Percentiles rank a stretch among this genome's conserved stretches.
Evolutionary conservation across 331 rosid species (phyloP).

Genomic region (Malus hybrid): DNA sequence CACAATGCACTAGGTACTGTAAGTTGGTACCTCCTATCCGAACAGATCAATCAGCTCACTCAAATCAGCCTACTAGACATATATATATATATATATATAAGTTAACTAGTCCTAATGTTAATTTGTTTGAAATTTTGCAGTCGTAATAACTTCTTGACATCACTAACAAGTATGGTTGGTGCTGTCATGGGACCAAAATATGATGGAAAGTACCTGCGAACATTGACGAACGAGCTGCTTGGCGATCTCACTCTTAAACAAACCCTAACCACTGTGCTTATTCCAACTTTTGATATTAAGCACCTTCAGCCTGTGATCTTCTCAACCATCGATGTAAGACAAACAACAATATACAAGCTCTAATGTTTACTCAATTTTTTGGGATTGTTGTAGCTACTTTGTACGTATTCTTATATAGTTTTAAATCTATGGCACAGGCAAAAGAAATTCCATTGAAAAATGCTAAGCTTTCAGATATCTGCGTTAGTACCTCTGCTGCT

Average conservation of each 20-base stretch:
- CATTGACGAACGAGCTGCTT: slow-evolving; percentile 6
- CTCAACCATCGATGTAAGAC: slow-evolving; percentile 18
- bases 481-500: slow-evolving; percentile 32
- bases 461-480: slow-evolving; percentile 27
- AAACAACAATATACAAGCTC: not conserved
- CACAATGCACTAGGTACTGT: no score
- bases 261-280: slow-evolving; percentile 18
- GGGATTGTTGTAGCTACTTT: not conserved
- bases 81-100: no score
- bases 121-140: not conserved
- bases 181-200: slow-evolving; percentile 28
- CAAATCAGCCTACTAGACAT: not conserved
- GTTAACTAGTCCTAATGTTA: not conserved
- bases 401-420: not conserved
- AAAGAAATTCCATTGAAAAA: slow-evolving; percentile 11
- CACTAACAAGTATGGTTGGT: not conserved
- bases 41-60: not conserved
- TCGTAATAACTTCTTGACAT: not conserved
- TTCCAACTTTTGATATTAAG: slow-evolving; percentile 20
- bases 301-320: slow-evolving; percentile 26
- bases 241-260: slow-evolving; percentile 32
- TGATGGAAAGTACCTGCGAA: slow-evolving; percentile 25
- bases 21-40: not conserved
- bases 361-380: not conserved
- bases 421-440: slow-evolving; percentile 9